Evolutionary conservation across 805 yeast genomes (phyloP), one percentile per base, ranked within the genome.

Genomic region (Candida maltosa): DNA sequence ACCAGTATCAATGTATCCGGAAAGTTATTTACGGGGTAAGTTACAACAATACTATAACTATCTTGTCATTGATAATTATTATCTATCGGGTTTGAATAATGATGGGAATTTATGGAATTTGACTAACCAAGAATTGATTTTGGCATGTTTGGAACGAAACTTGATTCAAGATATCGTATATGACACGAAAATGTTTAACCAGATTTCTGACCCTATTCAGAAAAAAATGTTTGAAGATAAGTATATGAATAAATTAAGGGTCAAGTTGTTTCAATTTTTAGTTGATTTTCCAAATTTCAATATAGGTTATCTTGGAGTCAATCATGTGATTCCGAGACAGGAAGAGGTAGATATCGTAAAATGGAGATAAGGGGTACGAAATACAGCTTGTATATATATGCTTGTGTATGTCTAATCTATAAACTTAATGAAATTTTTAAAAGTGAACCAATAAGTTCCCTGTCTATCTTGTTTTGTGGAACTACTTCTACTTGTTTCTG

Each of bases 71-170:
- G 83, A 80, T 46, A 78, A 80, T 51, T 73, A 72, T 44, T 66
- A 52, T 39, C 43, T 66, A 25, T 41, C 55, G 23, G 71, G 70
- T 1, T 42, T 56, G 22, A 62, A 62, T 39, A 58, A 57, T 3
- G 45, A 46, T 11, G 71, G 70, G 4, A 65, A 65, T 26, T 61
- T 77, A 0, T 69, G 77, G 70, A 52, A 57, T 28, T 46, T 82
- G 37, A 54, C 63, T 23, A 58, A 62, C 19, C 63, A 63, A 39
- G 88, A 83, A 51, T 49, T 81, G 23, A 58, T 78, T 2, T 54
- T 65, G 29, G 71, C 77, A 5, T 73, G 83, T 42, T 45, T 78
- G 26, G 79, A 76, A 40, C 65, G 88, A 38, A 79, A 78, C 18
- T 54, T 82, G 29, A 61, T 78, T 11, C 34, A 26, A 4, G 63